Base-by-base conservation (phyloP, 495 filamentous ascomycete genomes). In the Aspergillus egyptiacus region DNA sequence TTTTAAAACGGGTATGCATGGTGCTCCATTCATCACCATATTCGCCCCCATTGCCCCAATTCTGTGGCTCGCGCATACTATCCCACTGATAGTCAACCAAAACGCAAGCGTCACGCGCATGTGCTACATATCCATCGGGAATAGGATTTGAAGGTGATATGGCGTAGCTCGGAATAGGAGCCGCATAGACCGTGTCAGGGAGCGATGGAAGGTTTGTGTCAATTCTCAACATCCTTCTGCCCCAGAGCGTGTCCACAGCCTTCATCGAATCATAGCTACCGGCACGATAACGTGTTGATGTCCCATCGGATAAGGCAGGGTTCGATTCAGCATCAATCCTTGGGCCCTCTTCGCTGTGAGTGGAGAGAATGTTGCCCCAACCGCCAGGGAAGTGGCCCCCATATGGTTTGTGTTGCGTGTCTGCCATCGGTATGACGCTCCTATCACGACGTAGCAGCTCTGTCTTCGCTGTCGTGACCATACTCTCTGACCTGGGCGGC, bases 21-120 rank as follows among this genome's bases (percentile, higher is more conserved):
- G 76, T 65, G 30, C 87, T 84, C 93, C 93, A 99, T 67, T 97
- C 93, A 60, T 99, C 93, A 0, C 86, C 89, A 51, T 87, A 86
- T 18, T 85, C 79, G 9, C 90, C 94, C 0, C 93, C 93, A 54
- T 86, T 78, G 11, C 90, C 93, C 84, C 91, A 95, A 22, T 81
- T 71, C 19, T 82, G 74, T 0, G 85, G 80, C 1, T 74, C 71
- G 33, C 84, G 78, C 73, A 87, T 91, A 51, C 89, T 95, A 55
- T 99, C 90, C 93, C 93, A 99, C 59, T 89, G 85, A 58, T 86
- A 91, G 65, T 97, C 94, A 13, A 95, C 77, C 32, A 84, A 80
- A 5, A 86, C 78, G 57, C 90, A 95, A 5, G 86, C 85, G 55
- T 96, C 86, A 36, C 89, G 82, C n/a, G 94, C 91, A 66, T 98